These are phyloP conservation scores for Trichoderma sp. DNA, from an alignment of 2,329 filamentous ascomycete genomes.

Conservation along the genomic window DNA sequence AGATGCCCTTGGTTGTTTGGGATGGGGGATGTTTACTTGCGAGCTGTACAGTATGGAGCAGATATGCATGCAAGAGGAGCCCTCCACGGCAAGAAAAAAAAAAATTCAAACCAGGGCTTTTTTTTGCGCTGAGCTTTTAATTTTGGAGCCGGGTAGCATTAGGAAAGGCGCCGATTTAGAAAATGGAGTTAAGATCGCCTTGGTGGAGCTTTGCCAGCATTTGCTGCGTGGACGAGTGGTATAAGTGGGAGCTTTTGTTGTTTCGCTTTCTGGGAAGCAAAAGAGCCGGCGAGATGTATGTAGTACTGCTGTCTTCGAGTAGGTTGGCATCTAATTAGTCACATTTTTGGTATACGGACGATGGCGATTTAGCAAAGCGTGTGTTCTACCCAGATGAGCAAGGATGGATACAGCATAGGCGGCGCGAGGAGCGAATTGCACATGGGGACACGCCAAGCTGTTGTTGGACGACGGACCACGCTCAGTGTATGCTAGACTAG, in stretches of 20 bases:
- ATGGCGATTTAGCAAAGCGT: not conserved
- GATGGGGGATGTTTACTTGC: not conserved
- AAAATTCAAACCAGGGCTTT: not conserved
- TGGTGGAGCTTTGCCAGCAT: conserved; percentile 19
- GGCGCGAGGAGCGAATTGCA: not conserved
- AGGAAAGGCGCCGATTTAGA: conserved; percentile 40
- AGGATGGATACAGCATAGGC: not conserved
- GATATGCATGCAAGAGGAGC: not conserved
- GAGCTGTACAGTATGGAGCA: not conserved
- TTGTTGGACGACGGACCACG: not conserved
- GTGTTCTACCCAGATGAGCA: not conserved
- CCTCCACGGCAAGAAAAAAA: not conserved
- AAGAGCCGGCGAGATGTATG: not conserved
- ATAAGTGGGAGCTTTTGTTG: not conserved
- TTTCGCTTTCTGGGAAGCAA: not conserved
- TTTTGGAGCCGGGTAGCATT: conserved; percentile 28
- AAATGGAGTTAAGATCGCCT: conserved; percentile 40
- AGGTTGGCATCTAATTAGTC: not conserved
- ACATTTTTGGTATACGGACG: not conserved
- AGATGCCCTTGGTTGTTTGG: conserved; percentile 2
- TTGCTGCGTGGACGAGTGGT: not conserved
- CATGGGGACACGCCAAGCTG: not conserved
- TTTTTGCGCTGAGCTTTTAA: not conserved
- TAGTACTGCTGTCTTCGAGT: not conserved
- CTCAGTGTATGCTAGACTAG: not conserved